These are phyloP conservation scores for Neurospora sp. DNA, from an alignment of 2,329 filamentous ascomycete species.

Conservation along the genomic window DNA sequence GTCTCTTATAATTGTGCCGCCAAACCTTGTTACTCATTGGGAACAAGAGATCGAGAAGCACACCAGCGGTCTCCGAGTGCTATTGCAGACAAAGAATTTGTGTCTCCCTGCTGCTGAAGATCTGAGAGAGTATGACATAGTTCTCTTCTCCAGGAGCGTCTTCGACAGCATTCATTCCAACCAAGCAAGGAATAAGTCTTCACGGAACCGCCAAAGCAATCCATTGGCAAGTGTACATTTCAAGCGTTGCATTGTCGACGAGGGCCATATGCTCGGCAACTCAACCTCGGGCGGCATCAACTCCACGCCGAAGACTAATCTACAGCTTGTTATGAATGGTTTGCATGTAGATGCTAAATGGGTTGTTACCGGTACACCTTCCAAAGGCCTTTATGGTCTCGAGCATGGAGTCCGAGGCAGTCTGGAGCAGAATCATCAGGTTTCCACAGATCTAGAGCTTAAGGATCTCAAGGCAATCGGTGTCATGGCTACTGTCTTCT, in stretches of 20 bases:
- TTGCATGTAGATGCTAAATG: conserved; percentile 65
- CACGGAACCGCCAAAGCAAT: not conserved
- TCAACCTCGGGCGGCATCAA: conserved; percentile 32
- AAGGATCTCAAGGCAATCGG: conserved; percentile 59
- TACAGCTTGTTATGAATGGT: conserved; percentile 40
- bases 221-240: conserved; percentile 67
- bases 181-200: not conserved
- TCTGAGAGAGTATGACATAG: conserved; percentile 60
- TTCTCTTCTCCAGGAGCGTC: conserved; percentile 54
- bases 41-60: conserved; percentile 71
- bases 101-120: conserved; percentile 46
- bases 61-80: conserved; percentile 53
- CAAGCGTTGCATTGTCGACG: conserved; percentile 83
- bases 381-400: conserved; percentile 70
- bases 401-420: conserved; percentile 27
- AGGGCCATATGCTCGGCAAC: conserved; percentile 78
- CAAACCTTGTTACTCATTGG: conserved; percentile 82
- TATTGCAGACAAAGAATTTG: conserved; percentile 49
- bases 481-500: conserved; percentile 57
- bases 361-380: conserved; percentile 87
- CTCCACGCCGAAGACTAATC: conserved; percentile 36
- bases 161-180: not conserved
- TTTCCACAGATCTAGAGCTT: conserved; percentile 40
- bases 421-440: conserved; percentile 15
- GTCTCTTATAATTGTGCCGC: conserved; percentile 72